Base-by-base conservation (phyloP, 495 filamentous ascomycete genomes). In the Lepraria neglecta region DNA sequence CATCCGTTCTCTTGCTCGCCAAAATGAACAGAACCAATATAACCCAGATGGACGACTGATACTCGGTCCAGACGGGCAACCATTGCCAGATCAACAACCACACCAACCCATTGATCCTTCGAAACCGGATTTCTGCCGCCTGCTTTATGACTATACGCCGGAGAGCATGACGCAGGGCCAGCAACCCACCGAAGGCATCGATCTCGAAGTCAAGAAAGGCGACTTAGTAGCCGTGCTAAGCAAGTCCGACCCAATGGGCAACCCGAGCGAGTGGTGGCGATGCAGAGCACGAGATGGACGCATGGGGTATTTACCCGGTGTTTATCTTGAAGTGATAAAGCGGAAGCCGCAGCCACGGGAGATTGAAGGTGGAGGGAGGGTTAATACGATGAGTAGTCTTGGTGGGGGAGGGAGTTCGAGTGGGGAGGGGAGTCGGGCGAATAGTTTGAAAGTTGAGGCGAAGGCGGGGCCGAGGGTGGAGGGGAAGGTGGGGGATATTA, bases 181-280 rank as follows among this genome's bases (percentile, higher is more conserved):
- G 56, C 64, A 52, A 44, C 55, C 40, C 54, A 69, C 27, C 14
- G 79, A 84, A 61, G 91, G 91, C 19, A 81, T 96, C 54, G 95
- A 99, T 67, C 80, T 99, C 10, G 84, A 86, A 24, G 95, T 95
- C 31, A 91, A 88, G 77, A 97, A 96, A 77, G 92, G 92, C 53
- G 94, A 99, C 66, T 82, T 97, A 24, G 92, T 99, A 21, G 94
- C 94, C 43, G 91, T 99, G 6, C 79, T 99, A 55, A 87, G 87
- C 75, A 97, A 97, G 77, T 85, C 82, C 11, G 94, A 99, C 70
- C 92, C 94, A 1, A 81, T 91, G 73, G 95, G 95, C 52, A 89
- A 96, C 66, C 85, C 90, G 14, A 88, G 84, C 56, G 91, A 97
- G 70, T 99, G 94, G 94, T 99, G 94, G 94, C 84, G 87, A 60